phyloP scores from a whole-genome alignment of 2,329 filamentous ascomycete genomes.

The Fusarium sp. region DNA sequence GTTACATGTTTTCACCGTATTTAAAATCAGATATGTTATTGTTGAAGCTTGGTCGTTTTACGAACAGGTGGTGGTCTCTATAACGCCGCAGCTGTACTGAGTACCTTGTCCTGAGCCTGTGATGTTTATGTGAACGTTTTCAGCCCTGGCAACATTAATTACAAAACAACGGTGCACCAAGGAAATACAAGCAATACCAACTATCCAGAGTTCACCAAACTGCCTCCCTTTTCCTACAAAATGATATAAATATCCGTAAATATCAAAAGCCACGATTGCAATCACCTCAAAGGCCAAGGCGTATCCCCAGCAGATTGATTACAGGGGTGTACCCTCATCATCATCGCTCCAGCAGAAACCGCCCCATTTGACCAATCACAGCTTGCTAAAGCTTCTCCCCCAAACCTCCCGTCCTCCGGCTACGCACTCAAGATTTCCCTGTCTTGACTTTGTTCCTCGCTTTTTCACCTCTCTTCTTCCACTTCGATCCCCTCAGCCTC shows the following conservation, averaged over 20 bases:
- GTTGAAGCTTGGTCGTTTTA: constrained; percentile 2
- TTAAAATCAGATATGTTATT: neutral
- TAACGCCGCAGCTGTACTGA: constrained; percentile 27
- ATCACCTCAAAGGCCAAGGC: constrained; percentile 4
- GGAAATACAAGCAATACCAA: neutral
- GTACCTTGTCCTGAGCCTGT: neutral
- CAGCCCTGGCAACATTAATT: neutral
- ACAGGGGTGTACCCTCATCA: constrained; percentile 31
- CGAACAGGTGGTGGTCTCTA: constrained; percentile 14
- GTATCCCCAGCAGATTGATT: constrained; percentile 30
- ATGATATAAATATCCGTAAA: neutral
- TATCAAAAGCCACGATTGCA: constrained; percentile 28
- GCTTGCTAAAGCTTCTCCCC: constrained; percentile 36
- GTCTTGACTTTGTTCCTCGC: constrained; percentile 35
- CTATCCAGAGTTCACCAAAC: neutral
- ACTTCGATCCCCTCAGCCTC: constrained; percentile 21
- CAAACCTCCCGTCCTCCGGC: constrained; percentile 44
- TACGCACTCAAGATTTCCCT: constrained; percentile 44
- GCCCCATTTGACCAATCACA: constrained; percentile 34
- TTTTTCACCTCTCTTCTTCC: constrained; percentile 22
- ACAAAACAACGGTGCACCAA: neutral
- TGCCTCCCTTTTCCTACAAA: neutral
- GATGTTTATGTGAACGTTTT: neutral
- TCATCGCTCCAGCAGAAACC: constrained; percentile 28
- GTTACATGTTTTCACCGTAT: neutral